phyloP scores from a whole-genome alignment of 805 yeast genomes.

The Zygoascus bituminiphila region DNA sequence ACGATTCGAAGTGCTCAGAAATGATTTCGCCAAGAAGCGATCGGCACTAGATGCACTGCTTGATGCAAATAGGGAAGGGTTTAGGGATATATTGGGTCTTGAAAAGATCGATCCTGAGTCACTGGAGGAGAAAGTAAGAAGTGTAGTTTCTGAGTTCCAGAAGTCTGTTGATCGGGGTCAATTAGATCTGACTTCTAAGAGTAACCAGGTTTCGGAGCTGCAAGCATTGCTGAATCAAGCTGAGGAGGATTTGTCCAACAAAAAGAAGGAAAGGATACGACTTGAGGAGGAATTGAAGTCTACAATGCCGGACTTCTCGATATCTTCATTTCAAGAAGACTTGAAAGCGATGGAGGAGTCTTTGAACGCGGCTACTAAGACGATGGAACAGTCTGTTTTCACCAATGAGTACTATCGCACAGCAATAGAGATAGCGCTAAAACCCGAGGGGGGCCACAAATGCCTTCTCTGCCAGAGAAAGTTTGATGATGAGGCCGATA shows the following conservation, averaged over 20 bases:
- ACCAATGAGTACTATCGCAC: constrained; percentile 60
- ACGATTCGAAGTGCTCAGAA: constrained; percentile 39
- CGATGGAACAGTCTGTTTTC: constrained; percentile 59
- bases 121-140: constrained; percentile 14
- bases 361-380: constrained; percentile 49
- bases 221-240: constrained; percentile 17
- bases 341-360: constrained; percentile 53
- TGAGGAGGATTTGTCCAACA: constrained; percentile 11
- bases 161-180: constrained; percentile 16
- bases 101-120: constrained; percentile 14
- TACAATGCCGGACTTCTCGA: constrained; percentile 32
- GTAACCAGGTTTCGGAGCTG: constrained; percentile 17
- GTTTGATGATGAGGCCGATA: constrained; percentile 38
- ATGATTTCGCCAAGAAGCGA: constrained; percentile 31
- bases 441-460: constrained; percentile 44
- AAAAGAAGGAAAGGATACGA: constrained; percentile 2
- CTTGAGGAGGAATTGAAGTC: constrained; percentile 9
- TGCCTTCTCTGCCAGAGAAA: constrained; percentile 69
- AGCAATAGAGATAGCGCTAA: constrained; percentile 43
- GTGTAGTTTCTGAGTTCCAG: constrained; percentile 19
- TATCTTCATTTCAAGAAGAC: constrained; percentile 44
- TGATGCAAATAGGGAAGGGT: constrained; percentile 20
- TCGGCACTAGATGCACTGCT: constrained; percentile 27
- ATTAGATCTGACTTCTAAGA: constrained; percentile 5
- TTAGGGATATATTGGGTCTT: constrained; percentile 17